phyloP scores from a whole-genome alignment of 2,329 filamentous ascomycete genomes.

The Zymoseptoria crescenta region DNA sequence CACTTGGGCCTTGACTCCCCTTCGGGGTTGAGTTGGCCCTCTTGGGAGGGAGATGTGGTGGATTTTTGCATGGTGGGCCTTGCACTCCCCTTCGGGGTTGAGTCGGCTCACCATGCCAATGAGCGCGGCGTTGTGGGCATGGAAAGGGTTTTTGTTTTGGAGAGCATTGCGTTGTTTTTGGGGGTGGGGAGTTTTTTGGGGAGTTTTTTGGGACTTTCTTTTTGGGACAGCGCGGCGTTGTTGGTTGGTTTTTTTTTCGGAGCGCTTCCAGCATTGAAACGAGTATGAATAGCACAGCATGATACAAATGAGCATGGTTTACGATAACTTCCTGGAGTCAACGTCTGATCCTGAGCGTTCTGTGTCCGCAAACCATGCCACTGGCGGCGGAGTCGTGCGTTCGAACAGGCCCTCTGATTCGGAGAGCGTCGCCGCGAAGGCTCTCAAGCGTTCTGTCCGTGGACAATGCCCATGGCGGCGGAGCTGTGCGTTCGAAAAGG shows the following conservation, averaged over 20 bases:
- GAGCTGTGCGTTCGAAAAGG: no score
- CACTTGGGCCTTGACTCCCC: not conserved
- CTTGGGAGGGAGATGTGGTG: not conserved
- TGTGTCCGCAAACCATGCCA: not conserved
- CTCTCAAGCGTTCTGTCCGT: no score
- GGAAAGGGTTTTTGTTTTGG: not conserved
- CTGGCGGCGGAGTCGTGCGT: not conserved
- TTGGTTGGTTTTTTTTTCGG: not conserved
- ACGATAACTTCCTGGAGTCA: not conserved
- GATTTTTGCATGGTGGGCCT: no score
- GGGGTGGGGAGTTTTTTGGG: not conserved
- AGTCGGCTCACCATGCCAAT: not conserved
- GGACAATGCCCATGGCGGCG: no score
- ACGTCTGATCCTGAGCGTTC: no score
- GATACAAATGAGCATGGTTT: not conserved
- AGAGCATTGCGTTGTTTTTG: not conserved
- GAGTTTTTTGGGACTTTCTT: not conserved
- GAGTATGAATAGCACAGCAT: not conserved
- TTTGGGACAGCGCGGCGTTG: not conserved
- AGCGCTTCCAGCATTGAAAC: not conserved
- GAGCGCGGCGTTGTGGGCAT: not conserved
- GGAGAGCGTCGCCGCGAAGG: not conserved
- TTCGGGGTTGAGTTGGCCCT: not conserved
- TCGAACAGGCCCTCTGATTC: not conserved
- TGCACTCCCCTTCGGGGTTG: not conserved